A percentile compares a stretch with the other conserved stretches of the same genome.
phyloP scores from a whole-genome alignment of 2,329 filamentous ascomycete genomes.

The Venturia effusa region DNA sequence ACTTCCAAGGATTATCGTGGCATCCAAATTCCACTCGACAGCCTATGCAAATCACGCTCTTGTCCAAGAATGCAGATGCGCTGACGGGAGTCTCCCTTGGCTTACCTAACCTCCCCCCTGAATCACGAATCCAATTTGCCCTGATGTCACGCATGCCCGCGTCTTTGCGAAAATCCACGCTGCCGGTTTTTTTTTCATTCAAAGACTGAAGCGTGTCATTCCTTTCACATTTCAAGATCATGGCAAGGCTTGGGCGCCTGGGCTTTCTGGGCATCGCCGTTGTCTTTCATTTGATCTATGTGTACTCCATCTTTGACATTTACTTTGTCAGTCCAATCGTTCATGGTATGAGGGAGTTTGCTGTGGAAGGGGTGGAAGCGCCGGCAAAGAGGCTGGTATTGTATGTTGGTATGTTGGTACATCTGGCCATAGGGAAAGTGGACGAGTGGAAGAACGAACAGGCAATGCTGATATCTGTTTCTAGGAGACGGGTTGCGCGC shows the following conservation, averaged over 20 bases:
- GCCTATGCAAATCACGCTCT: too few relatives aligned
- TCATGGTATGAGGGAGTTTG: slow-evolving; percentile 80
- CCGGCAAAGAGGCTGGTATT: slow-evolving; percentile 86
- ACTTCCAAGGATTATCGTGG: too few relatives aligned
- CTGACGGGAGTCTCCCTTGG: background rate
- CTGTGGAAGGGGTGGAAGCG: slow-evolving; percentile 52
- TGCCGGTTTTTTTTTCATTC: too few relatives aligned
- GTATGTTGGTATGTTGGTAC: slow-evolving; percentile 59
- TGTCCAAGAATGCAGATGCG: too few relatives aligned
- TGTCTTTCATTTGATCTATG: slow-evolving; percentile 86
- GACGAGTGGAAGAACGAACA: slow-evolving; percentile 10
- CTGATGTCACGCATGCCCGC: background rate
- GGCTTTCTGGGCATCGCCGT: slow-evolving; percentile 82
- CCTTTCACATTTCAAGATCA: slow-evolving; percentile 17
- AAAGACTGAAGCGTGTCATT: slow-evolving; percentile 6
- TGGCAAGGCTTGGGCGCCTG: slow-evolving; percentile 54
- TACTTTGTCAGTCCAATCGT: slow-evolving; percentile 98
- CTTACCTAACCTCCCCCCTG: background rate
- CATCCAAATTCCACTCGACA: too few relatives aligned
- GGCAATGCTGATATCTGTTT: background rate
- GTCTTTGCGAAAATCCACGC: too few relatives aligned
- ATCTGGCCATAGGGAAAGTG: background rate
- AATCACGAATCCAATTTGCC: too few relatives aligned
- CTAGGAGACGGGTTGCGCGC: slow-evolving; percentile 80
- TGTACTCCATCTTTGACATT: slow-evolving; percentile 94